Percentiles rank a stretch among this genome's conserved stretches.
These are phyloP conservation scores for Elongisporangium anandrum DNA, from an alignment of 352 stramenopile species.

Conservation along the genomic window DNA sequence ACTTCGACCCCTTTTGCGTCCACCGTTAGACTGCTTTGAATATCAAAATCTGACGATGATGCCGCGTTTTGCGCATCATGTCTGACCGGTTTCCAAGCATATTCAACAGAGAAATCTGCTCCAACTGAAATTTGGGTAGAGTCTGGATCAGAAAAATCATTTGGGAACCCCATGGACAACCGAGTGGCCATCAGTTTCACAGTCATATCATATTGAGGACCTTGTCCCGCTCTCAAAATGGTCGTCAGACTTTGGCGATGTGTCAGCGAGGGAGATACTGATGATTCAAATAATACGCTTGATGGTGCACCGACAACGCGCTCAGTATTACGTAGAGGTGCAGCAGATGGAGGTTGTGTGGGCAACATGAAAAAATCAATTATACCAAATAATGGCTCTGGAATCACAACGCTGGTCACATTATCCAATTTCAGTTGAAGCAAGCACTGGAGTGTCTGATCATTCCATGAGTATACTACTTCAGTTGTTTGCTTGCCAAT, in stretches of 20 bases:
- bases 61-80: constrained; percentile 8
- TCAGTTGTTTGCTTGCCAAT: constrained; percentile 33
- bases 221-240: constrained; percentile 36
- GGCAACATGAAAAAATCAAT: constrained; percentile 54
- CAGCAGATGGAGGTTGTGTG: constrained; percentile 6
- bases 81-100: constrained; percentile 36
- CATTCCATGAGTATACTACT: constrained; percentile 61
- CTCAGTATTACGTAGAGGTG: neutral
- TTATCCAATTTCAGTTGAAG: constrained; percentile 46
- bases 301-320: neutral
- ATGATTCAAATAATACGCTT: neutral
- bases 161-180: constrained; percentile 53
- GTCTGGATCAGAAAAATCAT: constrained; percentile 31
- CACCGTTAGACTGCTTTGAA: constrained; percentile 62
- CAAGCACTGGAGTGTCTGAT: constrained; percentile 28
- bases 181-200: constrained; percentile 38
- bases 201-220: constrained; percentile 41
- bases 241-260: constrained; percentile 47
- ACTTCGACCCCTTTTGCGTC: constrained; percentile 65
- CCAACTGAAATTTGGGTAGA: constrained; percentile 46
- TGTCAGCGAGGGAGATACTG: constrained; percentile 3
- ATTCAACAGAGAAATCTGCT: constrained; percentile 52
- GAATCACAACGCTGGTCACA: constrained; percentile 50
- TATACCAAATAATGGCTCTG: constrained; percentile 37
- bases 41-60: constrained; percentile 39